Base-by-base conservation (phyloP, 78 protist species). In the Andalucia godoyi region DNA sequence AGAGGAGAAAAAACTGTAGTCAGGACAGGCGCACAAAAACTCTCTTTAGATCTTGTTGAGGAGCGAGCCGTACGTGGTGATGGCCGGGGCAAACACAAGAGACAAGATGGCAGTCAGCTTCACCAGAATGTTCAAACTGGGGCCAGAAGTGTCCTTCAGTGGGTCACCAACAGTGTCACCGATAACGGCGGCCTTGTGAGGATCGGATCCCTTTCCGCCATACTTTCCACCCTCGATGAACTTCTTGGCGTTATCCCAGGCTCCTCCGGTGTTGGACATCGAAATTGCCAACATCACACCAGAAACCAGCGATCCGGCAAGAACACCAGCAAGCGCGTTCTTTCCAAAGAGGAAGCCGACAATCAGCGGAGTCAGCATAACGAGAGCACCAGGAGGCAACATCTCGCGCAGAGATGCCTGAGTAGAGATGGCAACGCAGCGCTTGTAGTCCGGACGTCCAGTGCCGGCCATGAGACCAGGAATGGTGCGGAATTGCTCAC, bases 91-190 rank as follows among this genome's bases (percentile, higher is more conserved):
- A 15, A 68, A 57, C 57, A 75, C 65, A 60, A 75, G 47, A 27
- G 78, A 32, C n/a, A 57, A 12, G 71, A 57, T 51, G 10, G 81
- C 74, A 83, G 73, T 74, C 23, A 83, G 70, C 74, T 83, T 83
- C 57, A 77, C 57, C 42, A 83, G 68, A 47, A 83, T 74, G 71
- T 83, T 74, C 59, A 77, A 57, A 9, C 80, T 69, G 15, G 88
- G 88, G 32, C 88, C 88, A 7, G 84, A 73, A n/a, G 84, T 78
- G 64, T 83, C 89, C 72, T 83, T 83, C 66, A 77, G 42, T 18
- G 89, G 89, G 52, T 83, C 89, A 12, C 89, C 89, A 5, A 83
- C 84, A n/a, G 89, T 83, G 70, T 83, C 89, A 23, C 88, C 88
- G 38, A 69, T 50, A 23, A 83, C 83, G 29, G 66, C 77, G 9